Percentiles rank a stretch among this genome's conserved stretches.
phyloP scores from a whole-genome alignment of 306 rosid genomes.

The Ziziphus jujuba region DNA sequence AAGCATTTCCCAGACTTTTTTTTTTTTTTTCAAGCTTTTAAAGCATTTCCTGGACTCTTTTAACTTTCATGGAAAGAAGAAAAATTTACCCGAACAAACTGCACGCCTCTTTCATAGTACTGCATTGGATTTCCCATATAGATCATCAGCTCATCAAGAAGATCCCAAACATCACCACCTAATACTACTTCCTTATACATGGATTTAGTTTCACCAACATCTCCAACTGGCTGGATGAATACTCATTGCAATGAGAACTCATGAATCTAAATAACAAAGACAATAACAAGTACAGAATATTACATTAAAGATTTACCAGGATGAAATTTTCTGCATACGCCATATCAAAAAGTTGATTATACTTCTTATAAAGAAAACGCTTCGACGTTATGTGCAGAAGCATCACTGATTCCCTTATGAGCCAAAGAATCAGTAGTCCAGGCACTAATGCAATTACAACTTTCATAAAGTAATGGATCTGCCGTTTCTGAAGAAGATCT shows the following conservation, averaged over 20 bases:
- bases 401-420: constrained; percentile 74
- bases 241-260: constrained; percentile 16
- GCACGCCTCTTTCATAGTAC: constrained; percentile 81
- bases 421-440: constrained; percentile 84
- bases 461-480: constrained; percentile 87
- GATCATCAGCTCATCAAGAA: constrained; percentile 95
- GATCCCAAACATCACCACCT: constrained; percentile 99
- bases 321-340: constrained; percentile 91
- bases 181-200: constrained; percentile 91
- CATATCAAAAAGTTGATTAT: constrained; percentile 88
- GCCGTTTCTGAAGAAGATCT: constrained; percentile 85
- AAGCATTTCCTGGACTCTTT: not conserved
- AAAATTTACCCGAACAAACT: constrained; percentile 87
- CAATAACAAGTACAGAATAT: constrained; percentile 13
- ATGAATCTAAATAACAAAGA: constrained; percentile 9
- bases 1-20: not conserved
- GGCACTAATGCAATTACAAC: constrained; percentile 75
- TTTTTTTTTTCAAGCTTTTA: too few relatives aligned
- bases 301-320: constrained; percentile 50
- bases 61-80: constrained; percentile 9
- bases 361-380: constrained; percentile 86
- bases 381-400: constrained; percentile 68
- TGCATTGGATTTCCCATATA: constrained; percentile 99
- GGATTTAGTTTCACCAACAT: constrained; percentile 75
- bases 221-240: constrained; percentile 76